phyloP scores from a whole-genome alignment of 2,329 filamentous ascomycete genomes.

The Fusarium sp. region DNA sequence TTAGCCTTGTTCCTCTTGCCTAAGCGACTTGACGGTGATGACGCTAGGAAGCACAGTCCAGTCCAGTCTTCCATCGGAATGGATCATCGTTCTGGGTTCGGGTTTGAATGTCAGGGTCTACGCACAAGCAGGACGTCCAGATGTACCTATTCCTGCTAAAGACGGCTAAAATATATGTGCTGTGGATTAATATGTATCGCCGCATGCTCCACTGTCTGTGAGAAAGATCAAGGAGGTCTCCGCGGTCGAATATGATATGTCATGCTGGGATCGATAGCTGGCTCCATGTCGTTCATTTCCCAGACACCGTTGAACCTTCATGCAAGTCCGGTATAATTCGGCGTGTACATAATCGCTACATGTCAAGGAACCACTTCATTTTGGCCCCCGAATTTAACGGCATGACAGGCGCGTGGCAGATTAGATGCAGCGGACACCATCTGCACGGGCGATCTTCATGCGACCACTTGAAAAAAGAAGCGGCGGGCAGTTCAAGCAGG shows the following conservation, averaged over 20 bases:
- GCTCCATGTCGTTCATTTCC: conserved; percentile 8
- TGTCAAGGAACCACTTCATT: conserved; percentile 9
- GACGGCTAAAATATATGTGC: not conserved
- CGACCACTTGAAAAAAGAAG: conserved; percentile 33
- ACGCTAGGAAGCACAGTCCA: conserved; percentile 27
- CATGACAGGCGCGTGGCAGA: conserved; percentile 30
- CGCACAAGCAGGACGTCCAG: not conserved
- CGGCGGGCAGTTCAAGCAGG: conserved; percentile 5
- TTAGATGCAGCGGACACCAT: conserved; percentile 32
- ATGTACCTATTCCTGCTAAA: not conserved
- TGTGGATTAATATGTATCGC: not conserved
- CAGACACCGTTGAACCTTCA: conserved; percentile 15
- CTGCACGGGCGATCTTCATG: conserved; percentile 40
- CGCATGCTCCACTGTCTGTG: conserved; percentile 7
- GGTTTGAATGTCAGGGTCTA: conserved; percentile 21
- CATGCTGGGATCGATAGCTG: conserved; percentile 4
- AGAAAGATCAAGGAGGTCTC: conserved; percentile 1
- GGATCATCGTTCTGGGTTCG: conserved; percentile 30
- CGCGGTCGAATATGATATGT: conserved; percentile 16
- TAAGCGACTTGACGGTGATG: conserved; percentile 29
- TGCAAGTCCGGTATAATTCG: conserved; percentile 13
- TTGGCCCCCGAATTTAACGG: conserved; percentile 35
- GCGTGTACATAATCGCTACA: conserved; percentile 7
- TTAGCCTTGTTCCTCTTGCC: conserved; percentile 30
- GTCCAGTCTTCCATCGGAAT: conserved; percentile 20